Base-by-base conservation (phyloP, 306 rosid species). In the Alnus rubra region DNA sequence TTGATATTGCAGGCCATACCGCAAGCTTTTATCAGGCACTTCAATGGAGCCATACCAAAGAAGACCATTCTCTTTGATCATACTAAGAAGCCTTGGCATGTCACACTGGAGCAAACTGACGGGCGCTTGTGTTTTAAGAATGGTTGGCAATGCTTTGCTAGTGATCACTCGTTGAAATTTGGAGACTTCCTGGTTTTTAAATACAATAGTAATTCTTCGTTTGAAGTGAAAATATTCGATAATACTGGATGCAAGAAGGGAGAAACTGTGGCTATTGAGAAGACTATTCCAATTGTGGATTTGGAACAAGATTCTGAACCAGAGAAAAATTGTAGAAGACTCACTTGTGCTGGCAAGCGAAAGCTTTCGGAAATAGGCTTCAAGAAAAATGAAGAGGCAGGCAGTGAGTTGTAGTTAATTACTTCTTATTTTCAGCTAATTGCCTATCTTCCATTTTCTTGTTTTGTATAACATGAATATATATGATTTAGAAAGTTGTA, bases 131-230 rank as follows among this genome's bases (percentile, higher is more conserved):
- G 11, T 76, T 81, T 81, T 75, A 69, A 56, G 73, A 69, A 60
- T n/a, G 59, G 75, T 4, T 84, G 84, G 87, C 48, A 67, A 48
- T 37, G 60, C 8, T 83, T 80, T 76, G 81, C 59, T 9, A 69
- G 60, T 49, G 63, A 76, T 52, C 74, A 84, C n/a, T 73, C 15
- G 37, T 14, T 82, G 51, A 45, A 44, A 44, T 37, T 48, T 49
- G 79, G 87, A 18, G 71, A 79, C 18, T 63, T 87, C 13, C 35
- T 87, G 10, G 1, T 62, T 67, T 84, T 87, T n/a, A 31, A 63
- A 50, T 82, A 79, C 68, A 23, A 7, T 30, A 31, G 58, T 13
- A 49, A 35, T 2, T 48, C 18, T 28, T 4, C 30, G 23, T 71
- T 71, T 47, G 11, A 47, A 23, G 75, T 71, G 1, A 71, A 71